Conservation (phyloP, 495 filamentous ascomycete genomes). For the Staphylotrichum longicolle region DNA sequence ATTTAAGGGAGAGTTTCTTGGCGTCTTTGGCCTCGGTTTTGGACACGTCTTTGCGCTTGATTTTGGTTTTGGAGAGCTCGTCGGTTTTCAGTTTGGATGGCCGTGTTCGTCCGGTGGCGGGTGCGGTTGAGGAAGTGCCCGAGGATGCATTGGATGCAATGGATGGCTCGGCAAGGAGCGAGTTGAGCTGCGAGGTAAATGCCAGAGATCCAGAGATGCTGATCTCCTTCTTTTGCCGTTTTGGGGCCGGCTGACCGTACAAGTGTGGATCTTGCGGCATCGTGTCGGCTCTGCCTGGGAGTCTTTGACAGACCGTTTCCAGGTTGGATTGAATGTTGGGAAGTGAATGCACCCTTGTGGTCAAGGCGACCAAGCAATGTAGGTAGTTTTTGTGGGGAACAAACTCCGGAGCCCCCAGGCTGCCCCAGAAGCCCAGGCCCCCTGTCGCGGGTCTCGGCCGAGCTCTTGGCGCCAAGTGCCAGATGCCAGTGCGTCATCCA, state of each 20-base stretch:
- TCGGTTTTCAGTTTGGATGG: slow-evolving; percentile 67
- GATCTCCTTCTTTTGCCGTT: slow-evolving; percentile 57
- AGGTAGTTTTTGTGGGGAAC: too few species aligned
- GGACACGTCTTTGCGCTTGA: slow-evolving; percentile 57
- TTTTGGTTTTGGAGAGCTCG: slow-evolving; percentile 66
- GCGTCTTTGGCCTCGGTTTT: slow-evolving; percentile 13
- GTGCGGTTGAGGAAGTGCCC: slow-evolving; percentile 25
- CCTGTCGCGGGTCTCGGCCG: neutral
- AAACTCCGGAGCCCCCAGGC: too few species aligned
- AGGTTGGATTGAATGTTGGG: neutral
- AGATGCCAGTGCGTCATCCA: neutral
- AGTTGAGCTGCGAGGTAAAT: slow-evolving; percentile 75
- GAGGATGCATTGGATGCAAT: slow-evolving; percentile 22
- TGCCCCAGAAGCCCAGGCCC: too few species aligned
- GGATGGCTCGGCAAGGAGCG: slow-evolving; percentile 58
- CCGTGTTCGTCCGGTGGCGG: slow-evolving; percentile 57
- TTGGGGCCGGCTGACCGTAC: slow-evolving; percentile 71
- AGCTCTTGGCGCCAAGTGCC: neutral
- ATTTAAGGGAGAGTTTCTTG: slow-evolving; percentile 43
- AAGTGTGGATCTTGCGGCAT: slow-evolving; percentile 63
- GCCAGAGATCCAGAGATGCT: slow-evolving; percentile 70
- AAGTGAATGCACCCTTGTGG: too few species aligned
- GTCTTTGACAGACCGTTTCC: neutral
- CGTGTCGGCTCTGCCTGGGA: slow-evolving; percentile 6
- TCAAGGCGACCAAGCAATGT: too few species aligned